A percentile compares a stretch with the other conserved stretches of the same genome.
phyloP scores from a whole-genome alignment of 305 asterid species.

The Fraxinus greggii region DNA sequence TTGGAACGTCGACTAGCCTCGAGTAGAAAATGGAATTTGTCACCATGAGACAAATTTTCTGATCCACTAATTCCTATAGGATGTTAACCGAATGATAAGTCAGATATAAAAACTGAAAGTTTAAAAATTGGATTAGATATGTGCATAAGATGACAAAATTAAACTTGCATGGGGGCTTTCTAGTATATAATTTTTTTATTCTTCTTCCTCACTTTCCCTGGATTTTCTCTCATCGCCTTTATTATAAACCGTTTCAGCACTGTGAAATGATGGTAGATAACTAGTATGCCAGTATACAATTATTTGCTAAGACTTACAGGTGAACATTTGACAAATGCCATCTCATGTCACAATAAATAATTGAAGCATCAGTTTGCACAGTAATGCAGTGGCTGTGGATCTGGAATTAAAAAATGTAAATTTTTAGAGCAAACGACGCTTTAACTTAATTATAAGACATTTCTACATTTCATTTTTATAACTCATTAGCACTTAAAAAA shows the following conservation, averaged over 20 bases:
- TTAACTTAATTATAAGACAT: background rate
- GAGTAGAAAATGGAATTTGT: slow-evolving; percentile 65
- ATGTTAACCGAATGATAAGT: slow-evolving; percentile 29
- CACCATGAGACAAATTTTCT: slow-evolving; percentile 79
- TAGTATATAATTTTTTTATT: background rate
- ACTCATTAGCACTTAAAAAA: background rate
- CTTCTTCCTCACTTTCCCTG: background rate
- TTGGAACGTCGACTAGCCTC: slow-evolving; percentile 92
- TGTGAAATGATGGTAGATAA: background rate
- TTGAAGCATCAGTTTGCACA: background rate
- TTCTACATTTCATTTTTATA: background rate
- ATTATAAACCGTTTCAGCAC: background rate
- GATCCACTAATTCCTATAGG: slow-evolving; percentile 59
- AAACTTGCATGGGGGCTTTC: background rate
- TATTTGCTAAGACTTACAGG: background rate
- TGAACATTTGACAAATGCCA: background rate
- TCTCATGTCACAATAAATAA: background rate
- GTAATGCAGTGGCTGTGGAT: background rate
- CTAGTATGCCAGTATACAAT: background rate
- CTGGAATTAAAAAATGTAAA: background rate
- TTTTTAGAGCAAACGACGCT: background rate
- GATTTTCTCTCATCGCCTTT: background rate
- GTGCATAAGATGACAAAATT: slow-evolving; percentile 14
- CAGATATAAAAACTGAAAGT: slow-evolving; percentile 9
- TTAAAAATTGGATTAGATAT: background rate